phyloP scores from a whole-genome alignment of 75 land plant genomes.

The Picea sitchensis region DNA sequence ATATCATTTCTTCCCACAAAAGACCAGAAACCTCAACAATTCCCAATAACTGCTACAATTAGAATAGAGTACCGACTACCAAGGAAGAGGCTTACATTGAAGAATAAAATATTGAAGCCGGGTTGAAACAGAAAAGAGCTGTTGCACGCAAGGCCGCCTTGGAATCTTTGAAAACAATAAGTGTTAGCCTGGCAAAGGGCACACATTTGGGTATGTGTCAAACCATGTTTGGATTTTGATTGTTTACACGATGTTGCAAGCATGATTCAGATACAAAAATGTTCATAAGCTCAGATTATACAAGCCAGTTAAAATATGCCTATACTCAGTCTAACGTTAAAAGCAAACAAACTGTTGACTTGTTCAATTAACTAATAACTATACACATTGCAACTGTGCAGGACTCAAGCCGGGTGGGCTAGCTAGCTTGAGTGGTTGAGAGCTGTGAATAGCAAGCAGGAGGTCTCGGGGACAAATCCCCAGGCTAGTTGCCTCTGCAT shows the following conservation, averaged over 20 bases:
- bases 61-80: neutral
- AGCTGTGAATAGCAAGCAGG: too few relatives aligned
- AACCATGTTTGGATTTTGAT: neutral
- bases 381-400: neutral
- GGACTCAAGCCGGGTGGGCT: too few relatives aligned
- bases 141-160: too few relatives aligned
- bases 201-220: conserved; percentile 1
- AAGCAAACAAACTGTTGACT: neutral
- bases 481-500: too few relatives aligned
- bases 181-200: conserved; percentile 55
- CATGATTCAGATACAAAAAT: too few relatives aligned
- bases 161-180: neutral
- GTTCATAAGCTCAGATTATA: too few relatives aligned
- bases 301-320: too few relatives aligned
- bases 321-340: too few relatives aligned
- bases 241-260: neutral
- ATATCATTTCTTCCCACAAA: conserved; percentile 1
- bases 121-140: too few relatives aligned
- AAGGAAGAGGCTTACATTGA: conserved; percentile 10
- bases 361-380: neutral
- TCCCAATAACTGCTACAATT: neutral
- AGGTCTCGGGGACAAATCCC: too few relatives aligned
- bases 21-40: neutral
- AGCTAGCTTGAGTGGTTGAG: too few relatives aligned
- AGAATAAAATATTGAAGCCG: too few relatives aligned